These are phyloP conservation scores for Amanita exitialis DNA, from an alignment of 768 basidiomycete genomes.

Conservation along the genomic window DNA sequence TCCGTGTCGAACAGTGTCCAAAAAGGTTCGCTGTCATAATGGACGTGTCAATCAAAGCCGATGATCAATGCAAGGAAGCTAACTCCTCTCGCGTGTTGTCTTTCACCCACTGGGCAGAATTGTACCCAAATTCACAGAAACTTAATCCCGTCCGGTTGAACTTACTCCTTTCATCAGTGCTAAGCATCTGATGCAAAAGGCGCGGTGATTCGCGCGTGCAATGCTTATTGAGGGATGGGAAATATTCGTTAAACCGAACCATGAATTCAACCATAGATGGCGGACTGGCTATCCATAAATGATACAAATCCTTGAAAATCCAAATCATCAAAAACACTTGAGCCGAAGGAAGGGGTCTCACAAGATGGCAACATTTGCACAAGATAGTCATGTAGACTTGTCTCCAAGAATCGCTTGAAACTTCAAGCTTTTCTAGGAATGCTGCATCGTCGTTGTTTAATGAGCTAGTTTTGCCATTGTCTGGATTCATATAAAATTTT, in stretches of 20 bases:
- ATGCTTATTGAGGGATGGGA: slow-evolving; percentile 19
- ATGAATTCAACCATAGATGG: slow-evolving; percentile 23
- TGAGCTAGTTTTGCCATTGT: background rate
- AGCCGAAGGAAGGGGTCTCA: slow-evolving; percentile 10
- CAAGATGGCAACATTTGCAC: slow-evolving; percentile 17
- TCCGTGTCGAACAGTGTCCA: slow-evolving; percentile 10
- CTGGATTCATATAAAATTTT: slow-evolving; percentile 13
- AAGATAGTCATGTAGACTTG: slow-evolving; percentile 23
- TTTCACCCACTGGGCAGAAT: slow-evolving; percentile 14
- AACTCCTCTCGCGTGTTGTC: slow-evolving; percentile 11
- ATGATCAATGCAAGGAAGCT: background rate
- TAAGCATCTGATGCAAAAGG: slow-evolving; percentile 18
- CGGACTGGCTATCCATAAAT: slow-evolving; percentile 18
- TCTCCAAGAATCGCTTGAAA: slow-evolving; percentile 13
- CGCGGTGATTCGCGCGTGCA: slow-evolving; percentile 11
- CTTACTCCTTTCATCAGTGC: slow-evolving; percentile 12
- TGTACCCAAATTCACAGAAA: slow-evolving; percentile 11
- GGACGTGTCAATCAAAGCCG: background rate
- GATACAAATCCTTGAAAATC: slow-evolving; percentile 21
- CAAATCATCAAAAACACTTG: background rate
- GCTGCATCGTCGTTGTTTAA: slow-evolving; percentile 11
- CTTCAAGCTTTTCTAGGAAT: slow-evolving; percentile 13
- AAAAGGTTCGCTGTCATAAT: background rate
- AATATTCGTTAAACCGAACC: slow-evolving; percentile 31
- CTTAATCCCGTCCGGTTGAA: slow-evolving; percentile 11